phyloP scores from a whole-genome alignment of 371 early-diverging fungal species.

The Rhizomucor miehei region DNA sequence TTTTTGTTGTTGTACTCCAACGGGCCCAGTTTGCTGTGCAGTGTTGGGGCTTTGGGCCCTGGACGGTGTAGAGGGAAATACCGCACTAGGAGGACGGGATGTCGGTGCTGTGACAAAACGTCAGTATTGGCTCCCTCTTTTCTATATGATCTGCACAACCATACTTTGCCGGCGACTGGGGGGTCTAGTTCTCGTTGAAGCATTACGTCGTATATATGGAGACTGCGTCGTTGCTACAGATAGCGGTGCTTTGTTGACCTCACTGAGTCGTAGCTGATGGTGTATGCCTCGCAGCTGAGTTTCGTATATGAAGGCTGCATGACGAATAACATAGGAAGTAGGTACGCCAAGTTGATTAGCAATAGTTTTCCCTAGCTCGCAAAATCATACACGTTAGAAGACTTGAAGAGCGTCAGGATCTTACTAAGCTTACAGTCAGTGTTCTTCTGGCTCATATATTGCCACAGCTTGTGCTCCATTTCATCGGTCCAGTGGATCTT shows the following conservation, averaged over 20 bases:
- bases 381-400: not conserved
- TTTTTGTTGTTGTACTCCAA: no score
- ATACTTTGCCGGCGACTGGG: conserved; percentile 12
- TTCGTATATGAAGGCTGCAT: conserved; percentile 61
- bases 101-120: not conserved
- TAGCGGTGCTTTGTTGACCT: conserved; percentile 20
- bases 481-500: conserved; percentile 65
- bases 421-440: conserved; percentile 49
- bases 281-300: conserved; percentile 62
- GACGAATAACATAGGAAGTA: conserved; percentile 53
- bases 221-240: conserved; percentile 12
- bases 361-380: conserved; percentile 50
- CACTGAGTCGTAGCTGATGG: conserved; percentile 44
- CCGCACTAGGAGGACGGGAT: not conserved
- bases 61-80: no score
- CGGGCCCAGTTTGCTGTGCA: no score
- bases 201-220: conserved; percentile 1
- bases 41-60: no score
- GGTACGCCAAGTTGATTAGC: conserved; percentile 59
- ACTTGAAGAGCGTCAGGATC: not conserved
- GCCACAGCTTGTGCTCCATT: conserved; percentile 63
- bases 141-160: not conserved
- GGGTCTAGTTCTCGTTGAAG: conserved; percentile 2
- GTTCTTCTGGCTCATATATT: conserved; percentile 57
- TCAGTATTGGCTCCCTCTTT: not conserved